Evolutionary conservation across 108 stramenopile species (phyloP).

Genomic region (Aurantiochytrium sp.): DNA sequence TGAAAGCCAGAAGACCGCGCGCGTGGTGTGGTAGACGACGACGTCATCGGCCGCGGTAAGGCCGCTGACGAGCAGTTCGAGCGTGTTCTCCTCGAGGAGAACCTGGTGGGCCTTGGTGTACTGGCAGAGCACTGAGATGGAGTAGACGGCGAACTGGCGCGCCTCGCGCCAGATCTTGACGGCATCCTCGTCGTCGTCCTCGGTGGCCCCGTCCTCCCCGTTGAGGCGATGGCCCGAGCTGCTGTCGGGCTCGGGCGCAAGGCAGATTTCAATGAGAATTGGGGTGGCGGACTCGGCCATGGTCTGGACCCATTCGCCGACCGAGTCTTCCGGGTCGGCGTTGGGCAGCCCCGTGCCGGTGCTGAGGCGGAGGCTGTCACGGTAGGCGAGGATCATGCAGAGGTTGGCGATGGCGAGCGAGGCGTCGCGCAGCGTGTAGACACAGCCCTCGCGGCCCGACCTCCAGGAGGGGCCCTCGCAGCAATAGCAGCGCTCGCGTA

Average conservation of each 20-base stretch:
- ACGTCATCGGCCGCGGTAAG: background rate
- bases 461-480: background rate
- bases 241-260: background rate
- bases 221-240: background rate
- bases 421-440: background rate
- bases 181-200: background rate
- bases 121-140: background rate
- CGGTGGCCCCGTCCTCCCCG: background rate
- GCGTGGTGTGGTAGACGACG: background rate
- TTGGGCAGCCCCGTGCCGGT: background rate
- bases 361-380: background rate
- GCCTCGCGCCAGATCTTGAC: background rate
- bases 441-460: background rate
- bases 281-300: background rate
- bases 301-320: background rate
- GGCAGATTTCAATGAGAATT: background rate
- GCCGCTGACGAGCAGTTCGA: background rate
- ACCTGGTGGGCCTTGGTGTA: background rate
- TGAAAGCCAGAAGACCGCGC: background rate
- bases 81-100: background rate
- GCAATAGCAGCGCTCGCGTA: background rate
- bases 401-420: background rate
- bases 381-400: constrained; percentile 17
- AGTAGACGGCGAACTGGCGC: background rate
- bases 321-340: background rate